Percentiles rank a stretch among this genome's conserved stretches.
Evolutionary conservation across 148 eudicot species (phyloP).

Genomic region (Talinum fruticosum): DNA sequence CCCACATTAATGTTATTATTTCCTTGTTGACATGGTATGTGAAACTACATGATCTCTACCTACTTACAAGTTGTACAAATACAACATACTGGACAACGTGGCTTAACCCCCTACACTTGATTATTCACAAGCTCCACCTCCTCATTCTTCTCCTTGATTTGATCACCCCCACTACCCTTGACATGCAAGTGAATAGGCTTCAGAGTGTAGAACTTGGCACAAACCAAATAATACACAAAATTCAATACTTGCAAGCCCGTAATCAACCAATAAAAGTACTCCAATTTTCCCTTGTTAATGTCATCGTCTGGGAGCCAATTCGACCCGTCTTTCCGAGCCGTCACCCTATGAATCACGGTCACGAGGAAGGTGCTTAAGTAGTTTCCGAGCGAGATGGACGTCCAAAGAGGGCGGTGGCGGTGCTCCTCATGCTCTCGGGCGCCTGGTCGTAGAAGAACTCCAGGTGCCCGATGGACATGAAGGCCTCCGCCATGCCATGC

Average conservation of each 20-base stretch:
- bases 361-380: constrained; percentile 63
- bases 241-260: constrained; percentile 59
- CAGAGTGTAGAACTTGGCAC: constrained; percentile 66
- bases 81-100: too few relatives aligned
- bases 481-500: constrained; percentile 86
- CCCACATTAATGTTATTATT: neutral
- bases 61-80: too few relatives aligned
- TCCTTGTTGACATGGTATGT: neutral
- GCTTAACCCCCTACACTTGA: neutral
- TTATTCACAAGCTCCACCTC: constrained; percentile 23
- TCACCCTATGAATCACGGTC: constrained; percentile 46
- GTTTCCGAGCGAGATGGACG: constrained; percentile 61
- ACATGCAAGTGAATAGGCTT: constrained; percentile 50
- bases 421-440: constrained; percentile 91
- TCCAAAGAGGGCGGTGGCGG: constrained; percentile 68
- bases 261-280: constrained; percentile 82
- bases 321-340: constrained; percentile 34
- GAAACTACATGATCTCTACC: neutral
- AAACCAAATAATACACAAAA: constrained; percentile 59
- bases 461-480: constrained; percentile 82
- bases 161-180: constrained; percentile 14
- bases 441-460: constrained; percentile 90
- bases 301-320: constrained; percentile 82
- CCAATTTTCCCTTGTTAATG: constrained; percentile 65
- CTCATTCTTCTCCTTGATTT: neutral